phyloP scores from a whole-genome alignment of 2,329 filamentous ascomycete species.

The Magnaporthiopsis poae region DNA sequence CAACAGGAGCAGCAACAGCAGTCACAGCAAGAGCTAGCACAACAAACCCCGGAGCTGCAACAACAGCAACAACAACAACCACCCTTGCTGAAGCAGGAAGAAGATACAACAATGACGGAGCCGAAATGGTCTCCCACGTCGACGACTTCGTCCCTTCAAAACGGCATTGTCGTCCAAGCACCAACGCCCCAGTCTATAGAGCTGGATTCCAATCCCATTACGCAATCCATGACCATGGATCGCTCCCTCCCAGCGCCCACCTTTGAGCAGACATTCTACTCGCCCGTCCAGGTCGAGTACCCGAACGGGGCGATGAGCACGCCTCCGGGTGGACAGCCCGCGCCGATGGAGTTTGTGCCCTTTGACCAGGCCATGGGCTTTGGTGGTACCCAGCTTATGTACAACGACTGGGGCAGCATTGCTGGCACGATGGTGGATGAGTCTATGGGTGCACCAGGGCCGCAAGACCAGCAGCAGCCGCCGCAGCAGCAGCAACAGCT shows the following conservation, averaged over 20 bases:
- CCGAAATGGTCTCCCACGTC: background rate
- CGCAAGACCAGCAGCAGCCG: slow-evolving; percentile 1
- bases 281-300: slow-evolving; percentile 1
- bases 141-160: background rate
- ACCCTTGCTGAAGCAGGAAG: background rate
- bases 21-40: background rate
- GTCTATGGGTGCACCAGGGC: background rate
- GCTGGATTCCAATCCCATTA: background rate
- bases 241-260: background rate
- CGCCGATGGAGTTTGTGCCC: slow-evolving; percentile 2
- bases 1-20: background rate
- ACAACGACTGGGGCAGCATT: slow-evolving; percentile 2
- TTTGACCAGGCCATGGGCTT: slow-evolving; percentile 3
- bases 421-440: slow-evolving; percentile 1
- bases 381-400: background rate
- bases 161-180: background rate
- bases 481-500: slow-evolving; percentile 5
- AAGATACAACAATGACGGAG: background rate
- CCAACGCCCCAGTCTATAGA: background rate
- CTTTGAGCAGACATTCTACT: slow-evolving; percentile 5
- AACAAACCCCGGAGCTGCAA: background rate
- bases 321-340: background rate
- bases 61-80: background rate
- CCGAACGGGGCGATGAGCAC: background rate
- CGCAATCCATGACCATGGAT: slow-evolving; percentile 1